Evolutionary conservation across 2,329 filamentous ascomycete species (phyloP).

Genomic region (Alternaria solani): DNA sequence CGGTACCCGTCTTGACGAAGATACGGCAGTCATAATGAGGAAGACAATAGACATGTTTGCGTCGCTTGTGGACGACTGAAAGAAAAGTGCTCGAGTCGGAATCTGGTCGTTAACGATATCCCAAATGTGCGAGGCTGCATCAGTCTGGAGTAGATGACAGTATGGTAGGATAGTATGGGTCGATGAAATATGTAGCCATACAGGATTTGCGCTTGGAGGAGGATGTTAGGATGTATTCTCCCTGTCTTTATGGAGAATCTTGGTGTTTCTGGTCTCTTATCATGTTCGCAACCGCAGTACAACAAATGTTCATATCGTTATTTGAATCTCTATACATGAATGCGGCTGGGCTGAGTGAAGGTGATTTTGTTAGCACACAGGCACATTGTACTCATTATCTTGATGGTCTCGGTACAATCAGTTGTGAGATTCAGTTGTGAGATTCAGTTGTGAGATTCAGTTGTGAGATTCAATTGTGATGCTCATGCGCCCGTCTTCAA

Average conservation of each 20-base stretch:
- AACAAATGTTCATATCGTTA: constrained; percentile 1
- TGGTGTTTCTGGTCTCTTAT: constrained; percentile 4
- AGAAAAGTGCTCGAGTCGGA: constrained; percentile 9
- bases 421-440: background rate
- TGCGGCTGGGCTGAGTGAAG: background rate
- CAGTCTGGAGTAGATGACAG: background rate
- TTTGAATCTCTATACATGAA: background rate
- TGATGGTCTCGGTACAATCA: background rate
- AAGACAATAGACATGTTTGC: constrained; percentile 12
- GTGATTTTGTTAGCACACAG: background rate
- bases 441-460: background rate
- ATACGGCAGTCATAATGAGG: constrained; percentile 31
- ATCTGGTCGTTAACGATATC: constrained; percentile 17
- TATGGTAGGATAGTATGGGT: background rate
- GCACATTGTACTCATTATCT: background rate
- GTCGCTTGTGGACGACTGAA: constrained; percentile 1
- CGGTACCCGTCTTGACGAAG: constrained; percentile 34
- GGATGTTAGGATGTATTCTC: background rate
- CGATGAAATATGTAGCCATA: background rate
- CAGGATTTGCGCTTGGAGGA: background rate
- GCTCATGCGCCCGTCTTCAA: background rate
- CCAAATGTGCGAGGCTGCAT: constrained; percentile 3
- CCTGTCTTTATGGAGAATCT: background rate
- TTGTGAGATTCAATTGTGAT: background rate
- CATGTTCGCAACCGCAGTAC: constrained; percentile 1